phyloP scores from a whole-genome alignment of 768 basidiomycete species.

The Trametes cubensis region DNA sequence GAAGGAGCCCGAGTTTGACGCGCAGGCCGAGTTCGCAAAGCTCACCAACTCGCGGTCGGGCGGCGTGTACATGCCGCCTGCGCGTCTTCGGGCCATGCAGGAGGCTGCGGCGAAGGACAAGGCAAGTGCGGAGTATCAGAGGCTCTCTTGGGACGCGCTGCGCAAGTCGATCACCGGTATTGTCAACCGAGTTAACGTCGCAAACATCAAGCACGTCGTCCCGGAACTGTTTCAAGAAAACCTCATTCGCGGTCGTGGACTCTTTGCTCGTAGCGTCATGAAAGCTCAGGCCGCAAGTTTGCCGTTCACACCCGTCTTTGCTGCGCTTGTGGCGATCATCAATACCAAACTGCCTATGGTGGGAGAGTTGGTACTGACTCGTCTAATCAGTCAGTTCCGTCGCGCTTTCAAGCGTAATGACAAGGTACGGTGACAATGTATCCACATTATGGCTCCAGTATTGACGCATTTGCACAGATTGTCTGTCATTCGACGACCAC shows the following conservation, averaged over 20 bases:
- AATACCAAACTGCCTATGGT: conserved; percentile 98
- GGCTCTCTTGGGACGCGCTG: conserved; percentile 96
- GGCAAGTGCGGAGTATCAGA: conserved; percentile 85
- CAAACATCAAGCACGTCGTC: conserved; percentile 93
- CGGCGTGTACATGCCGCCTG: conserved; percentile 97
- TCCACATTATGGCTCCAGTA: not conserved
- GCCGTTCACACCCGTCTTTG: conserved; percentile 97
- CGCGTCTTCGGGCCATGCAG: conserved; percentile 87
- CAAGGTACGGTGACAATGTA: conserved; percentile 61
- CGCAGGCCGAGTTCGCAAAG: conserved; percentile 88
- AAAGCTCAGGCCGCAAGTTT: conserved; percentile 97
- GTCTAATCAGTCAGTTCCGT: conserved; percentile 94
- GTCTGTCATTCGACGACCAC: conserved; percentile 78
- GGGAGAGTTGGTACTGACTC: conserved; percentile 85
- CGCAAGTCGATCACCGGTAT: conserved; percentile 99
- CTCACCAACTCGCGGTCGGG: conserved; percentile 80
- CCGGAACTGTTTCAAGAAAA: conserved; percentile 94
- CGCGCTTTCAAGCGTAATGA: conserved; percentile 96
- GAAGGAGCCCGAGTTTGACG: conserved; percentile 56
- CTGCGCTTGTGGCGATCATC: conserved; percentile 90
- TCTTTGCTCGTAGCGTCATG: conserved; percentile 95
- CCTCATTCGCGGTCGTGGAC: conserved; percentile 87
- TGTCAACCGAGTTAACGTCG: conserved; percentile 97
- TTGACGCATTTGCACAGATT: conserved; percentile 51
- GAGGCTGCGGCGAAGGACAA: conserved; percentile 83